phyloP scores from a whole-genome alignment of 371 early-diverging fungal genomes.

The Apophysomyces sp. region DNA sequence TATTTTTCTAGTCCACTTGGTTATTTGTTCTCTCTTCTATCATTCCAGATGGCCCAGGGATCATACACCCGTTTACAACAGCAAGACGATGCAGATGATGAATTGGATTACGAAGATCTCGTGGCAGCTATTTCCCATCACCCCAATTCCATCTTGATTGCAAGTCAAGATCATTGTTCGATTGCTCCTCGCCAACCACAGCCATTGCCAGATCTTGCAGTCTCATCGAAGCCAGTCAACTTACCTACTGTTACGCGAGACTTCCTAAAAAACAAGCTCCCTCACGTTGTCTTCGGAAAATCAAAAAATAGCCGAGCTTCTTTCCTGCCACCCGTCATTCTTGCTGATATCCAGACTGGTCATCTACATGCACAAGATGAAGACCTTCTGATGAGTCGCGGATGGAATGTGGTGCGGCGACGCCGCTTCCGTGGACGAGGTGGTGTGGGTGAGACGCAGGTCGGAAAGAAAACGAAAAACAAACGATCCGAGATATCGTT shows the following conservation, averaged over 20 bases:
- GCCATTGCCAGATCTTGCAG: constrained; percentile 7
- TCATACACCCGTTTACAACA: constrained; percentile 33
- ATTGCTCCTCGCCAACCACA: constrained; percentile 27
- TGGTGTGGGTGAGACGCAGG: constrained; percentile 27
- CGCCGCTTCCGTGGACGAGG: constrained; percentile 29
- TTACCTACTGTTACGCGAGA: constrained; percentile 30
- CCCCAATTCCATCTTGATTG: constrained; percentile 37
- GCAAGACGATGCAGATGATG: constrained; percentile 39
- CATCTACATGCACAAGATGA: constrained; percentile 26
- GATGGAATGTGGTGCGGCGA: constrained; percentile 41
- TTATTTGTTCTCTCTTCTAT: neutral
- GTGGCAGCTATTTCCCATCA: constrained; percentile 25
- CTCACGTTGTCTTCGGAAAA: constrained; percentile 27
- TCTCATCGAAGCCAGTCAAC: constrained; percentile 21
- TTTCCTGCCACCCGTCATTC: constrained; percentile 31
- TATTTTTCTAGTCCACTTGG: neutral
- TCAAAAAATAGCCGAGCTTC: constrained; percentile 24
- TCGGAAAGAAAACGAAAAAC: neutral
- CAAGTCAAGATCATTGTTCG: constrained; percentile 25
- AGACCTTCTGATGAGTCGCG: constrained; percentile 17
- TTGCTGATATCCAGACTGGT: constrained; percentile 45
- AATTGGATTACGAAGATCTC: constrained; percentile 20
- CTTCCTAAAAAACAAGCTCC: constrained; percentile 37
- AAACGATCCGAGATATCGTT: constrained; percentile 6
- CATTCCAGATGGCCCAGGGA: neutral